Conservation (phyloP, 768 basidiomycete genomes). For the Boletus vermiculosoides region DNA sequence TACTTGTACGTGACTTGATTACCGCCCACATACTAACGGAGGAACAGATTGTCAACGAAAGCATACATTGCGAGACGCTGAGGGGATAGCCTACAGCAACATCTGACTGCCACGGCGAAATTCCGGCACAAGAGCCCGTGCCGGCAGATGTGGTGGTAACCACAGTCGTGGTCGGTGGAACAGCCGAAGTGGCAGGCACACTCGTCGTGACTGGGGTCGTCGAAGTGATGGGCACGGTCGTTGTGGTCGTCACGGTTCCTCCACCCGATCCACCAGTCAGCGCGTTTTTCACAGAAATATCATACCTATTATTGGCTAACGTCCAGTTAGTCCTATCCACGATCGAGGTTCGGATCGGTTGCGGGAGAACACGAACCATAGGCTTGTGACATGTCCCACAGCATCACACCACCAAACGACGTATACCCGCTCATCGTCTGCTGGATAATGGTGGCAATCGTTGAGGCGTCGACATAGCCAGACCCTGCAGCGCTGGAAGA, state of each 20-base stretch:
- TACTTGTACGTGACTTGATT: constrained; percentile 44
- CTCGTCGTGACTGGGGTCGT: constrained; percentile 17
- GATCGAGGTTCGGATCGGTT: not conserved
- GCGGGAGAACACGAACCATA: constrained; percentile 30
- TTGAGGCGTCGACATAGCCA: constrained; percentile 40
- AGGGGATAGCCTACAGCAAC: constrained; percentile 36
- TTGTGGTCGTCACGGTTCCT: constrained; percentile 5
- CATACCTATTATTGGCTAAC: constrained; percentile 55
- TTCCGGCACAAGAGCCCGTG: constrained; percentile 38
- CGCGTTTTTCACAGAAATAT: constrained; percentile 57
- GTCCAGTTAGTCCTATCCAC: not conserved
- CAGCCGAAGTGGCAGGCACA: constrained; percentile 1
- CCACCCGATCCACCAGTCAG: constrained; percentile 43
- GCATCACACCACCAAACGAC: constrained; percentile 47
- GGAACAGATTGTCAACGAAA: not conserved
- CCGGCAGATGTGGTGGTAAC: constrained; percentile 9
- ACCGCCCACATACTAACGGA: constrained; percentile 44
- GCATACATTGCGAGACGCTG: not conserved
- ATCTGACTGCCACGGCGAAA: constrained; percentile 42
- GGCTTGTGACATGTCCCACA: constrained; percentile 49
- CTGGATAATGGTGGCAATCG: constrained; percentile 35
- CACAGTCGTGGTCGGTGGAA: constrained; percentile 2
- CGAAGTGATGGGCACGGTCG: not conserved
- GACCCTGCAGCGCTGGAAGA: constrained; percentile 43
- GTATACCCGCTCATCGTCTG: constrained; percentile 37